Base-by-base conservation (phyloP, 2,329 filamentous ascomycete species). In the Ceratocystis smalleyi region DNA sequence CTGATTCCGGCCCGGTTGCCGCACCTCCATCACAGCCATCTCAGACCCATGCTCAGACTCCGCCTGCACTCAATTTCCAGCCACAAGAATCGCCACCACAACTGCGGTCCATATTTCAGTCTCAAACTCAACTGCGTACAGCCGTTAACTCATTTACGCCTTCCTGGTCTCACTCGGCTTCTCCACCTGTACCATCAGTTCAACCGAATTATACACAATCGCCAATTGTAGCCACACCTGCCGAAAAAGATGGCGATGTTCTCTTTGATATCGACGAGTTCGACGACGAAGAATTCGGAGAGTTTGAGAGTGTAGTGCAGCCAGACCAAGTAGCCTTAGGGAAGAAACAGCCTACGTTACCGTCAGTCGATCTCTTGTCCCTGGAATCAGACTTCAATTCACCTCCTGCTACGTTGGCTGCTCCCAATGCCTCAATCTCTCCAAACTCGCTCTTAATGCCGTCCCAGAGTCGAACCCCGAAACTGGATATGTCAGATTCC, bases 251-350 rank as follows among this genome's bases (percentile, higher is more conserved):
- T 54, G 73, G 80, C 1, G 80, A 83, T 68, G 79, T 89, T 2
- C 74, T 89, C 2, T 89, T 89, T 71, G 85, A 89, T 72, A 85
- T 81, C 43, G 79, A 81, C 51, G 24, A 62, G 57, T 54, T 40
- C 22, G n/a, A 35, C 59, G 80, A 80, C 40, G 79, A 83, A 43
- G 70, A 72, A 8, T 72, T 73, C 27, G 75, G 74, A 5, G 78
- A 80, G 84, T 84, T 74, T 67, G 59, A 66, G 68, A 40, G 69
- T 64, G 24, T 67, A 61, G 35, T 49, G 47, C 24, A 67, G 24
- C 55, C 45, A 27, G 30, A 64, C 3, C 49, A 62, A 27, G 22
- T 40, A 43, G 45, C 60, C 15, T 7, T 40, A 17, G 10, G 22
- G 1, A 57, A 57, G 32, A 22, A 32, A 19, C 59, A 65, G n/a